phyloP scores from a whole-genome alignment of 1,284 basidiomycete genomes.

The Sporisorium scitamineum region DNA sequence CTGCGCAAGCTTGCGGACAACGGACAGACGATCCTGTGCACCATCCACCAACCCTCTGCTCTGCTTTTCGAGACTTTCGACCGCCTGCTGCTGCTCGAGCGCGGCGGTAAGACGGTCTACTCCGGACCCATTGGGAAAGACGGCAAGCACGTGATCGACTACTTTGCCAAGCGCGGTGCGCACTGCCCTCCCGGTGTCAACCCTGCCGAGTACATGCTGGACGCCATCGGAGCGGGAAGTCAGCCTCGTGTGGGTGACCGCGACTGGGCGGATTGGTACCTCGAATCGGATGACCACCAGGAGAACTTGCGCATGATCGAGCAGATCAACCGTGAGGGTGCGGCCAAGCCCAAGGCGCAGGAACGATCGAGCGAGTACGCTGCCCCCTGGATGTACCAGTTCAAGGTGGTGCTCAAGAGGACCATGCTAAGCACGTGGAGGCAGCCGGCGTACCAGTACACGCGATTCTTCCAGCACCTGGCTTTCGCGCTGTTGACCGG shows the following conservation, averaged over 20 bases:
- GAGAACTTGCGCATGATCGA: conserved; percentile 70
- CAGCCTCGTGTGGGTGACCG: conserved; percentile 64
- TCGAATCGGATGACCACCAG: conserved; percentile 68
- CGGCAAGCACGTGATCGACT: conserved; percentile 72
- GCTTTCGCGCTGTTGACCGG: conserved; percentile 81
- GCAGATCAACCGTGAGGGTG: conserved; percentile 71
- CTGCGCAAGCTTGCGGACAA: conserved; percentile 83
- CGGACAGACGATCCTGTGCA: conserved; percentile 77
- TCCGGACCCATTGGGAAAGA: conserved; percentile 74
- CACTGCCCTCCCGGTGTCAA: conserved; percentile 74
- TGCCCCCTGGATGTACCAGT: conserved; percentile 82
- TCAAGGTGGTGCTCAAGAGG: conserved; percentile 79
- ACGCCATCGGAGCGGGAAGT: conserved; percentile 69
- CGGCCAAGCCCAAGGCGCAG: conserved; percentile 67
- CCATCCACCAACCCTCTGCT: conserved; percentile 78
- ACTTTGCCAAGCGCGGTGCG: conserved; percentile 73
- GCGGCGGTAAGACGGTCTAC: conserved; percentile 72
- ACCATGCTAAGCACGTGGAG: conserved; percentile 74
- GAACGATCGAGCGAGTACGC: conserved; percentile 71
- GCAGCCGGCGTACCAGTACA: conserved; percentile 72
- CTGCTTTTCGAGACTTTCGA: conserved; percentile 78
- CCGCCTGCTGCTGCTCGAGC: conserved; percentile 71
- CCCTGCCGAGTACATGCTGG: conserved; percentile 72
- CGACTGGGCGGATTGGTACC: conserved; percentile 69
- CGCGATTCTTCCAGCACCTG: conserved; percentile 76